Evolutionary conservation across 2,329 filamentous ascomycete species (phyloP), one percentile per base, ranked within the genome.

Genomic region (Aspergillus pseudoterreus): DNA sequence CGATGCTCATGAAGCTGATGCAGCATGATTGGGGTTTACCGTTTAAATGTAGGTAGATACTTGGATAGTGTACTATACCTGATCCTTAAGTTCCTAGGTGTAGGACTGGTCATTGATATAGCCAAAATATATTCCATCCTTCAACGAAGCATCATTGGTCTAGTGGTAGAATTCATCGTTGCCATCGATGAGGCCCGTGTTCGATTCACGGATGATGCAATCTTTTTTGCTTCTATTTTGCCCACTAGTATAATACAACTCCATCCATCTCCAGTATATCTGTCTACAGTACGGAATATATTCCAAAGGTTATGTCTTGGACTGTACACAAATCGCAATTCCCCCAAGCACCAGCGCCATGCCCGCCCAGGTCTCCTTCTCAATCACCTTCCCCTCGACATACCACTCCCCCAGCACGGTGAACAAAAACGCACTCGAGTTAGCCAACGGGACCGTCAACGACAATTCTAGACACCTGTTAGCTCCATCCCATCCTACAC

Each of bases 331-430:
- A 22, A 96, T 71, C 2, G 80, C 90, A 67, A 96, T 95, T 0
- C 91, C 91, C 14, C 78, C 80, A 43, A 95, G 73, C 3, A 92
- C 92, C 11, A 95, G 71, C 1, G 75, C 74, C 88, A 95, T 92
- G 6, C 91, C 91, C 50, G 90, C 73, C 80, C 86, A 90, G 0
- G 90, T 95, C 69, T 92, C 90, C 77, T 84, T 81, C 60, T 85
- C 88, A 55, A 97, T 95, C 1, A 92, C 87, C 70, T 96, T 97
- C 54, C 84, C 84, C 63, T 96, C 92, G 1, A 92, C 90, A 78
- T 87, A 95, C 91, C 92, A 97, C 62, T 97, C 92, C 1, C 92
- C 92, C 11, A 96, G 65, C 2, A 96, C 92, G 0, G 92, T 97
- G 66, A 96, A 97, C n/a, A 97, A 72, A 62, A 97, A 97, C 0